These are phyloP conservation scores for Alternaria triticina DNA, from an alignment of 2,329 filamentous ascomycete genomes.

Conservation along the genomic window DNA sequence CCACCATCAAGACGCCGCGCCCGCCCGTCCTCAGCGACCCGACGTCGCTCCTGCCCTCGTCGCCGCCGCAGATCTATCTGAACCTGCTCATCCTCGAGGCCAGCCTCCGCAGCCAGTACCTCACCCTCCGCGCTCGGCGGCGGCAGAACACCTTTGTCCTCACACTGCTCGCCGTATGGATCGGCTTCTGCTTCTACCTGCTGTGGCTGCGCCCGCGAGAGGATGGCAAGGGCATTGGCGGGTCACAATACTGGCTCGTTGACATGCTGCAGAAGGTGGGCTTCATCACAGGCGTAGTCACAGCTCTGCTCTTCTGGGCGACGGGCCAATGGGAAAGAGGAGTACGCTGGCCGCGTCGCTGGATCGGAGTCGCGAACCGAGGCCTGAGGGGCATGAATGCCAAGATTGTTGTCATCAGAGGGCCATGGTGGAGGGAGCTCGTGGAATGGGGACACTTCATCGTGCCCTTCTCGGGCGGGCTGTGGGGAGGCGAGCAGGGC, in stretches of 20 bases:
- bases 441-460: slow-evolving; percentile 77
- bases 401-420: slow-evolving; percentile 88
- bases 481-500: slow-evolving; percentile 55
- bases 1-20: slow-evolving; percentile 45
- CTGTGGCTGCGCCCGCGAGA: slow-evolving; percentile 95
- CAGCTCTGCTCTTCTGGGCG: slow-evolving; percentile 85
- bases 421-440: slow-evolving; percentile 80
- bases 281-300: slow-evolving; percentile 88
- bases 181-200: slow-evolving; percentile 83
- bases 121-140: slow-evolving; percentile 84
- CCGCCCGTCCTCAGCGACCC: slow-evolving; percentile 65
- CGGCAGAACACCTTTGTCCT: slow-evolving; percentile 95
- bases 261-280: slow-evolving; percentile 90
- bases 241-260: slow-evolving; percentile 94
- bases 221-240: slow-evolving; percentile 88
- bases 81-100: slow-evolving; percentile 97
- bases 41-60: slow-evolving; percentile 81
- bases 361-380: slow-evolving; percentile 87
- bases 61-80: slow-evolving; percentile 94
- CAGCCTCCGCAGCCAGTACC: slow-evolving; percentile 89
- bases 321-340: slow-evolving; percentile 97
- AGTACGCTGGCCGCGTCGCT: slow-evolving; percentile 89
- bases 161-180: slow-evolving; percentile 79
- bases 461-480: slow-evolving; percentile 68
- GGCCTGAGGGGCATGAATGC: slow-evolving; percentile 92